Conservation (phyloP, 2,329 filamentous ascomycete species). For the Sordariomycetes sp. region DNA sequence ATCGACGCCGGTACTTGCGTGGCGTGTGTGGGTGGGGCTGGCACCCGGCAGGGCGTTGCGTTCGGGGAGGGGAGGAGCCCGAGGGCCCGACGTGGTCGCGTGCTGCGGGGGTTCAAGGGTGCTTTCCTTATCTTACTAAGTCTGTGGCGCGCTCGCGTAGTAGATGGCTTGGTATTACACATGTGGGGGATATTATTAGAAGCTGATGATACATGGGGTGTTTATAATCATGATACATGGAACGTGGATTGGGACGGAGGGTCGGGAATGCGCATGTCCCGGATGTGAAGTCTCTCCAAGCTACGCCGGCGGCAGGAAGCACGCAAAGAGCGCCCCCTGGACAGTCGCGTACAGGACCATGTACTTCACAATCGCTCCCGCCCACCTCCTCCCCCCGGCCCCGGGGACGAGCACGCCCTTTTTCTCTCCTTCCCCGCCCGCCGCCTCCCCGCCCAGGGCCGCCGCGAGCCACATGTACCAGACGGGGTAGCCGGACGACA, state of each 20-base stretch:
- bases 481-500: constrained; percentile 78
- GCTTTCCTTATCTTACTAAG: too few relatives aligned
- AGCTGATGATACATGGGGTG: too few relatives aligned
- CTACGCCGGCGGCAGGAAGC: constrained; percentile 81
- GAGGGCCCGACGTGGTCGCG: neutral
- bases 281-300: neutral
- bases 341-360: constrained; percentile 76
- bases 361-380: constrained; percentile 41
- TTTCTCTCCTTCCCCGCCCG: neutral
- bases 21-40: neutral
- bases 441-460: constrained; percentile 15
- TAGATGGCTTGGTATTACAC: too few relatives aligned
- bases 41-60: neutral
- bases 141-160: too few relatives aligned
- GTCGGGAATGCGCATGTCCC: neutral
- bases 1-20: neutral
- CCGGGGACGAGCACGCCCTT: constrained; percentile 7
- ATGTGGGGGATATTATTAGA: too few relatives aligned
- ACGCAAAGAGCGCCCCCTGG: constrained; percentile 76
- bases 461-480: constrained; percentile 78
- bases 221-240: too few relatives aligned
- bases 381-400: constrained; percentile 13
- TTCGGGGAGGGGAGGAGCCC: neutral
- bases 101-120: too few relatives aligned
- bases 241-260: too few relatives aligned